Evolutionary conservation across 1,284 basidiomycete genomes (phyloP).

Genomic region (Ganoderma leucocontextum): DNA sequence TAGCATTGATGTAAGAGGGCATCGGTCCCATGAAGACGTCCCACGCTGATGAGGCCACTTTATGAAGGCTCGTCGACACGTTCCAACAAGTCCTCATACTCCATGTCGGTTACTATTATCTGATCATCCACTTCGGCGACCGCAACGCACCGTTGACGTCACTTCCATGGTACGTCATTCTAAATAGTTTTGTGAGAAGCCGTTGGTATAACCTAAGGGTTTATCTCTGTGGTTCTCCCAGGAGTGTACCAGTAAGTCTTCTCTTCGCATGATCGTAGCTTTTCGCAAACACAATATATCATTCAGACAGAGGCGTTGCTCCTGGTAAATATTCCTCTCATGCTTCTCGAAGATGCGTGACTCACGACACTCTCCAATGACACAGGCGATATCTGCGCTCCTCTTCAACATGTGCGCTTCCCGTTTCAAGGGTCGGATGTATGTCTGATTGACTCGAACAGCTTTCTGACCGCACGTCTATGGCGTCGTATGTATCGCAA

Average conservation of each 20-base stretch:
- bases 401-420: not conserved
- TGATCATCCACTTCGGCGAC: slow-evolving; percentile 13
- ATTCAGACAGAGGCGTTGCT: not conserved
- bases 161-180: slow-evolving; percentile 10
- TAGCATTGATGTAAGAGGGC: not conserved
- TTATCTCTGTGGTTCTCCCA: not conserved
- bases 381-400: not conserved
- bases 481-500: not conserved
- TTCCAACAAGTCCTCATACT: slow-evolving; percentile 8
- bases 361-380: not conserved
- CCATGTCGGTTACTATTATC: slow-evolving; percentile 6
- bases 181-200: not conserved
- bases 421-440: not conserved
- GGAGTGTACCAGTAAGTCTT: not conserved
- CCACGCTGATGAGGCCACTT: not conserved
- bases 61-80: slow-evolving; percentile 7
- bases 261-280: not conserved
- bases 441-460: not conserved
- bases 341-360: not conserved
- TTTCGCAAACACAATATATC: not conserved
- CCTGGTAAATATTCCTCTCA: not conserved
- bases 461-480: not conserved
- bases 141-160: not conserved
- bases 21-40: not conserved
- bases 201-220: not conserved